A percentile compares a stretch with the other conserved stretches of the same genome.
phyloP scores from a whole-genome alignment of 2,329 filamentous ascomycete genomes.

The Hortaea werneckii region DNA sequence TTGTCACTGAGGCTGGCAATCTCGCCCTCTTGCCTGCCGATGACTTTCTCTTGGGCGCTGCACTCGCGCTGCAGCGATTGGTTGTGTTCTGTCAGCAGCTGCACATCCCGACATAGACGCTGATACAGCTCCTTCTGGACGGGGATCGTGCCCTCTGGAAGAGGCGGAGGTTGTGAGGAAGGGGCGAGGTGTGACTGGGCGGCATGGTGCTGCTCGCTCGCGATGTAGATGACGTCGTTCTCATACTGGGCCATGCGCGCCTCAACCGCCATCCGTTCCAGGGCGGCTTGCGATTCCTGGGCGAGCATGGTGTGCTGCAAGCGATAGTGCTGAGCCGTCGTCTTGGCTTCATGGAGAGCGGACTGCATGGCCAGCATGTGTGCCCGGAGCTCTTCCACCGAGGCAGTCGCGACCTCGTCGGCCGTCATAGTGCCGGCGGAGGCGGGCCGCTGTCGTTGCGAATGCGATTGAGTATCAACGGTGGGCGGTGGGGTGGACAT shows the following conservation, averaged over 20 bases:
- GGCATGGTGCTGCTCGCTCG: constrained; percentile 55
- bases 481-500: constrained; percentile 42
- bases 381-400: constrained; percentile 41
- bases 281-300: constrained; percentile 73
- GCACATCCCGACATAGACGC: constrained; percentile 41
- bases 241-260: constrained; percentile 85
- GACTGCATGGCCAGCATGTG: constrained; percentile 44
- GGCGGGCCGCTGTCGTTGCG: constrained; percentile 4
- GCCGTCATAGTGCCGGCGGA: constrained; percentile 29
- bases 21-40: constrained; percentile 68
- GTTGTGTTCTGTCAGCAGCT: constrained; percentile 58
- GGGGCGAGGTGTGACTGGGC: constrained; percentile 31
- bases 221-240: constrained; percentile 69
- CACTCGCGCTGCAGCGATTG: constrained; percentile 53
- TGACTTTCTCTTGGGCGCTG: constrained; percentile 64
- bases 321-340: constrained; percentile 81
- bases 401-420: constrained; percentile 44
- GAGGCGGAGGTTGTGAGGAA: constrained; percentile 34
- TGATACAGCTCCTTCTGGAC: constrained; percentile 45
- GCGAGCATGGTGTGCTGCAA: constrained; percentile 77
- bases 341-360: constrained; percentile 57
- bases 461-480: constrained; percentile 12
- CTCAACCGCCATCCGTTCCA: constrained; percentile 80
- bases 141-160: constrained; percentile 31
- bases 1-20: constrained; percentile 62